These are phyloP conservation scores for Candida rishiriensis DNA, from an alignment of 805 yeast genomes.

Conservation along the genomic window DNA sequence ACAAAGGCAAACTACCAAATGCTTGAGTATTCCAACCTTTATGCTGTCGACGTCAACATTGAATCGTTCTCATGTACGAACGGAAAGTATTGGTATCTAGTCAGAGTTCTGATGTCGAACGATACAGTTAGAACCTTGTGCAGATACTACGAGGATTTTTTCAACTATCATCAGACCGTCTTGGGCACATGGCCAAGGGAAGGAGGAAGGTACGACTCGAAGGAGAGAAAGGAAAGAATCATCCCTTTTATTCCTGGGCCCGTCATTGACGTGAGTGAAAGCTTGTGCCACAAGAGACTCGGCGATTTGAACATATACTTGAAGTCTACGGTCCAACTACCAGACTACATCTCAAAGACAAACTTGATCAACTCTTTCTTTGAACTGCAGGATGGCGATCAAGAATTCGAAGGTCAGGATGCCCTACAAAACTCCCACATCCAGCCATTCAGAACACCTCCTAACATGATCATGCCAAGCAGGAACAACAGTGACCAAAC, in stretches of 20 bases:
- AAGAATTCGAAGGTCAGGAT: constrained; percentile 32
- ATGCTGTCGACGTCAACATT: constrained; percentile 63
- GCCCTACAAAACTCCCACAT: constrained; percentile 18
- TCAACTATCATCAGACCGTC: constrained; percentile 82
- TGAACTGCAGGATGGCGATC: constrained; percentile 61
- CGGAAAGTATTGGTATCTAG: constrained; percentile 85
- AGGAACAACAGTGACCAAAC: constrained; percentile 5
- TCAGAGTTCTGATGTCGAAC: constrained; percentile 60
- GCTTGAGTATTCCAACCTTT: constrained; percentile 13
- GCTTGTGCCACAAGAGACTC: constrained; percentile 48
- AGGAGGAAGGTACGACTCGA: constrained; percentile 76
- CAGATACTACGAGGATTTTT: constrained; percentile 92
- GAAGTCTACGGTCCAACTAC: constrained; percentile 59
- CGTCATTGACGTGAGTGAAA: constrained; percentile 81
- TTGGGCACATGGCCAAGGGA: constrained; percentile 85
- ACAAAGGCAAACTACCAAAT: constrained; percentile 5
- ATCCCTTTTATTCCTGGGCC: constrained; percentile 97
- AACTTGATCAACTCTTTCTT: constrained; percentile 68
- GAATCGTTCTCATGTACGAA: constrained; percentile 77
- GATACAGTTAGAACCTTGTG: constrained; percentile 71
- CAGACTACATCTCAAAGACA: constrained; percentile 68
- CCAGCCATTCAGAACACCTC: constrained; percentile 28
- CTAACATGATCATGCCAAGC: constrained; percentile 25
- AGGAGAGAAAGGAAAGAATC: constrained; percentile 71
- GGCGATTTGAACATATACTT: constrained; percentile 51